Conservation (phyloP, 2,329 filamentous ascomycete species). For the Knoxdaviesia capensis region DNA sequence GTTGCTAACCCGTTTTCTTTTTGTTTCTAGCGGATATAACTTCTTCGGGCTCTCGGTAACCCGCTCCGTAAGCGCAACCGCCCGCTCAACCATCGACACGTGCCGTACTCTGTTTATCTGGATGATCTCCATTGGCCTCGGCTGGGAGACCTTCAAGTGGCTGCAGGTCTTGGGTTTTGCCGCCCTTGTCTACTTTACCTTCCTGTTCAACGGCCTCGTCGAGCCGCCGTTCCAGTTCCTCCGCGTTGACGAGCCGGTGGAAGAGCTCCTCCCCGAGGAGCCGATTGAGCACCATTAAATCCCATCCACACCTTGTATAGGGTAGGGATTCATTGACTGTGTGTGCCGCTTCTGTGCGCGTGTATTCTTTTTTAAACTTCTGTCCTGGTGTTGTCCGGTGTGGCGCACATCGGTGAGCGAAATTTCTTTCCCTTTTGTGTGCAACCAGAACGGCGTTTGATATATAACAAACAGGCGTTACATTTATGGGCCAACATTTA, state of each 20-base stretch:
- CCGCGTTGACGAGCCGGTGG: constrained; percentile 29
- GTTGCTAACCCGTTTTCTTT: constrained; percentile 6
- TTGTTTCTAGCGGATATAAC: constrained; percentile 61
- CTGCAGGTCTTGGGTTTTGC: constrained; percentile 79
- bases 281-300: constrained; percentile 49
- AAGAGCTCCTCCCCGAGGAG: constrained; percentile 58
- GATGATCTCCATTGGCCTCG: constrained; percentile 79
- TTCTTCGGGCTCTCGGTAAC: constrained; percentile 96
- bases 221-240: constrained; percentile 58
- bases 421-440: too few species aligned
- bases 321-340: too few species aligned
- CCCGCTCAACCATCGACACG: constrained; percentile 89
- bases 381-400: too few species aligned
- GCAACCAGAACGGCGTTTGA: too few species aligned
- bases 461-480: too few species aligned
- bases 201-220: constrained; percentile 90
- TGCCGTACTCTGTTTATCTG: constrained; percentile 97
- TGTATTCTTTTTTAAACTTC: too few species aligned
- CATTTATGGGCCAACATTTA: too few species aligned
- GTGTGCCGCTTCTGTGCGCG: too few species aligned
- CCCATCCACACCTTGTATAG: background rate
- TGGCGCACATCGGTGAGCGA: too few species aligned
- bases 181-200: constrained; percentile 86
- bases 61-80: constrained; percentile 71
- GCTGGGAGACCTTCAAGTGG: constrained; percentile 97